Percentiles rank a stretch among this genome's conserved stretches.
phyloP scores from a whole-genome alignment of 1,284 basidiomycete genomes.

The Amylostereum chailletii region DNA sequence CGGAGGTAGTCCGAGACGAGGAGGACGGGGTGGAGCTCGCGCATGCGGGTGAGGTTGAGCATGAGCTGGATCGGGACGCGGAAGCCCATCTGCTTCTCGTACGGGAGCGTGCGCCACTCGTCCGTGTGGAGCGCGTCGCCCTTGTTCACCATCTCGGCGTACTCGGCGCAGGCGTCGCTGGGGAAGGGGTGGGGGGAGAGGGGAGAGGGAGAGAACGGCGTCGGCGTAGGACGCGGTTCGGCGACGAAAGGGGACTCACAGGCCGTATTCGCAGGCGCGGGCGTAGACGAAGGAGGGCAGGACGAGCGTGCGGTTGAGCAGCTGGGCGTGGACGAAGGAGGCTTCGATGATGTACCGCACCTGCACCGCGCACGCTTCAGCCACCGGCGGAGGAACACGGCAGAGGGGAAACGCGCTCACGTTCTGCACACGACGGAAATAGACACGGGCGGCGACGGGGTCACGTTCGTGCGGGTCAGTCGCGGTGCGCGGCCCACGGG shows the following conservation, averaged over 20 bases:
- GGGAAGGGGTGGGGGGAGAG: not conserved
- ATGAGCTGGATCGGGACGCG: conserved; percentile 25
- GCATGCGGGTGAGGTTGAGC: conserved; percentile 30
- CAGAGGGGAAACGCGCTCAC: no score
- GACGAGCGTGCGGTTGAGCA: conserved; percentile 28
- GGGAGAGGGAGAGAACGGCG: no score
- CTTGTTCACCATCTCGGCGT: not conserved
- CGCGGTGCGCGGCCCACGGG: no score
- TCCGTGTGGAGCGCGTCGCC: conserved; percentile 10
- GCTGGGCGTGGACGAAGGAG: conserved; percentile 26
- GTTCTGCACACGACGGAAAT: no score
- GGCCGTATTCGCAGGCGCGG: conserved; percentile 28
- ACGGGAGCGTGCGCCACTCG: conserved; percentile 24
- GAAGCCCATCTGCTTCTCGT: conserved; percentile 28
- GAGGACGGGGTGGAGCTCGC: conserved; percentile 24
- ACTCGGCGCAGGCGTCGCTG: conserved; percentile 10
- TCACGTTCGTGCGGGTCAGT: no score
- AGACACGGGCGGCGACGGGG: no score
- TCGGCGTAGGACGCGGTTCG: no score
- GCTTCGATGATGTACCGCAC: no score
- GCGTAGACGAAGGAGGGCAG: conserved; percentile 33
- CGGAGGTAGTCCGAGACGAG: conserved; percentile 27
- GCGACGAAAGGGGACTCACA: conserved; percentile 13
- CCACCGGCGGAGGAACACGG: no score
- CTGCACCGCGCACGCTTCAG: no score